Percentiles rank a stretch among this genome's conserved stretches.
phyloP scores from a whole-genome alignment of 768 basidiomycete genomes.

The Dendrothele bispora region DNA sequence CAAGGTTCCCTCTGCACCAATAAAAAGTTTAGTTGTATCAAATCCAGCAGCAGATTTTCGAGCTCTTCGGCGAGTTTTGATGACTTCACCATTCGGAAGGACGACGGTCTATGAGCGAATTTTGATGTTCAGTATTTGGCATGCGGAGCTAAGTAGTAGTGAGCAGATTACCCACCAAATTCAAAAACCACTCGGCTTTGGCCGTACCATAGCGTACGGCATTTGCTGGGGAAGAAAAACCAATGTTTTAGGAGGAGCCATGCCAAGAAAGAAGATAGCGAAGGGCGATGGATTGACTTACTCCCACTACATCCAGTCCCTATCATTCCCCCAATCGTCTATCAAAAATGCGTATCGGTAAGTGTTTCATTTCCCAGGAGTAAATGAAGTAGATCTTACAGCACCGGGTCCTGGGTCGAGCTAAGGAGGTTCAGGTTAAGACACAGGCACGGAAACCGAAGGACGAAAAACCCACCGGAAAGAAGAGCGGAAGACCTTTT shows the following conservation, averaged over 20 bases:
- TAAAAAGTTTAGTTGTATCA: conserved; percentile 82
- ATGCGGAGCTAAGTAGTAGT: not conserved
- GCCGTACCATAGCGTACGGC: conserved; percentile 88
- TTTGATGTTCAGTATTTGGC: too few species aligned
- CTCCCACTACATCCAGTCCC: conserved; percentile 88
- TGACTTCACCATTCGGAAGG: conserved; percentile 77
- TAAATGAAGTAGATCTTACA: too few species aligned
- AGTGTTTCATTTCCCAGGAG: too few species aligned
- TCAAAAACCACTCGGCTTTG: conserved; percentile 88
- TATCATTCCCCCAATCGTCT: conserved; percentile 86
- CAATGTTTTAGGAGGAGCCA: not conserved
- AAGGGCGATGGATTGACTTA: conserved; percentile 30
- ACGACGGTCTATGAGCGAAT: conserved; percentile 1
- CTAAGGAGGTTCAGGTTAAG: conserved; percentile 31
- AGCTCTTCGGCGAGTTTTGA: conserved; percentile 79
- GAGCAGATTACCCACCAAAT: conserved; percentile 53
- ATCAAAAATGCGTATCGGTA: too few species aligned
- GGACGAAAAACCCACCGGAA: conserved; percentile 56
- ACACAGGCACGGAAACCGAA: not conserved
- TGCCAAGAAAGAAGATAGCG: not conserved
- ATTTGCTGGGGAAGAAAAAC: conserved; percentile 45
- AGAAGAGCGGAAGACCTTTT: conserved; percentile 77
- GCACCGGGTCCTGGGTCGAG: conserved; percentile 80
- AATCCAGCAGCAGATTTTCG: conserved; percentile 89
- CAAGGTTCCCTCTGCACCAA: conserved; percentile 78